A percentile compares a stretch with the other conserved stretches of the same genome.
phyloP scores from a whole-genome alignment of 805 yeast species.

The Soucietia sequanensis region DNA sequence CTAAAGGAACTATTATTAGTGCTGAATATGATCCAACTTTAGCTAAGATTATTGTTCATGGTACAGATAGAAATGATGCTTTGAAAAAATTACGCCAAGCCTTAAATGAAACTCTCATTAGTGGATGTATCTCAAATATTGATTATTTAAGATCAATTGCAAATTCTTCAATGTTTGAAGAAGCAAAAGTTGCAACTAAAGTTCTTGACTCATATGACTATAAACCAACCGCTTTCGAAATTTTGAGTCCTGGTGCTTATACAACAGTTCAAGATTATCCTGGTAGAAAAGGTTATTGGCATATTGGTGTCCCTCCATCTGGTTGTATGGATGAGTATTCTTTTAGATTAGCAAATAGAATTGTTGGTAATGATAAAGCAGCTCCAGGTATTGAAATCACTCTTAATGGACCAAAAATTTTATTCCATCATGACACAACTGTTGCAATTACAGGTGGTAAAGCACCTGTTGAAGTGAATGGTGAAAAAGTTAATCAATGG shows the following conservation, averaged over 20 bases:
- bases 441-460: conserved; percentile 88
- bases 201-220: conserved; percentile 80
- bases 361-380: conserved; percentile 79
- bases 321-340: conserved; percentile 98
- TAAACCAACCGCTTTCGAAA: conserved; percentile 80
- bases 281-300: conserved; percentile 87
- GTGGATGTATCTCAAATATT: conserved; percentile 86
- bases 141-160: conserved; percentile 89
- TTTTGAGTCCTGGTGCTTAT: conserved; percentile 68
- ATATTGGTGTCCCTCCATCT: conserved; percentile 95
- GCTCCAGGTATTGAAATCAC: conserved; percentile 94
- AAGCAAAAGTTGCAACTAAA: conserved; percentile 83
- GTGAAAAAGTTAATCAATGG: conserved; percentile 57
- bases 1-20: conserved; percentile 80
- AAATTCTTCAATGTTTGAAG: conserved; percentile 76
- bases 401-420: conserved; percentile 77
- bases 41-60: conserved; percentile 95
- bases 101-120: conserved; percentile 78
- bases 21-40: conserved; percentile 96
- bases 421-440: conserved; percentile 78
- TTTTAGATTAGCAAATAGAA: conserved; percentile 82
- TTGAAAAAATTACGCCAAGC: conserved; percentile 74
- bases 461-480: conserved; percentile 66
- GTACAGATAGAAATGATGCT: conserved; percentile 84
- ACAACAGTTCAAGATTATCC: conserved; percentile 97